A percentile compares a stretch with the other conserved stretches of the same genome.
Evolutionary conservation across 257 asterid genomes (phyloP).

Genomic region (Knoxia roxburghii): DNA sequence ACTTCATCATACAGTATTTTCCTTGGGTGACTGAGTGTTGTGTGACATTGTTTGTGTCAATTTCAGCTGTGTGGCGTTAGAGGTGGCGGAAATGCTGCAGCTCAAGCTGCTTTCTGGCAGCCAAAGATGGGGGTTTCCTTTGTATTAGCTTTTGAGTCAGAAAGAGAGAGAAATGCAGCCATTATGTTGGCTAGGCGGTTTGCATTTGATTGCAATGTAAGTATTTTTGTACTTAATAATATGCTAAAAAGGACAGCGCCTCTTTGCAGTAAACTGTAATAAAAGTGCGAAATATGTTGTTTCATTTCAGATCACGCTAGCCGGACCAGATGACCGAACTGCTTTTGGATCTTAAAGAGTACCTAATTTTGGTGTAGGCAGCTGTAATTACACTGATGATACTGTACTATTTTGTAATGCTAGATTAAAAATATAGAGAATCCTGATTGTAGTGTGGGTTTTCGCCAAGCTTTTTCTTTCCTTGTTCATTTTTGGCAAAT

Average conservation of each 20-base stretch:
- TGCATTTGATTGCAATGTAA: slow-evolving; percentile 86
- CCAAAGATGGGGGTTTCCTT: slow-evolving; percentile 58
- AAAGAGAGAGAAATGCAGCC: slow-evolving; percentile 84
- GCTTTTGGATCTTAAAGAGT: slow-evolving; percentile 32
- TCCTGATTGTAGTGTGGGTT: slow-evolving; percentile 22
- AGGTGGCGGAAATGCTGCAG: slow-evolving; percentile 97
- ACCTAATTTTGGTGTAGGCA: slow-evolving; percentile 20
- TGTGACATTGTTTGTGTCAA: slow-evolving; percentile 3
- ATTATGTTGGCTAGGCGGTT: slow-evolving; percentile 89
- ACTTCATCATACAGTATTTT: background rate
- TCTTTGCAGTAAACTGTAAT: background rate
- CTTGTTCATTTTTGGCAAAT: background rate
- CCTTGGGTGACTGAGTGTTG: background rate
- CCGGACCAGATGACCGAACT: slow-evolving; percentile 74
- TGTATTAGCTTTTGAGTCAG: slow-evolving; percentile 79
- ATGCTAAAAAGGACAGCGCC: background rate
- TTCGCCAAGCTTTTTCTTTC: background rate
- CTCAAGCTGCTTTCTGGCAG: slow-evolving; percentile 85
- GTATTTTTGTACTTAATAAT: slow-evolving; percentile 10
- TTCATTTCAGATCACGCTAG: slow-evolving; percentile 56
- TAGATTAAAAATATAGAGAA: slow-evolving; percentile 26
- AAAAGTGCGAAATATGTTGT: background rate
- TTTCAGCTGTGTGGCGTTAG: slow-evolving; percentile 84
- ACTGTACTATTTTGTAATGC: slow-evolving; percentile 23
- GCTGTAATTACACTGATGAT: slow-evolving; percentile 35